These are phyloP conservation scores for Phytophthora cryptogea DNA, from an alignment of 352 stramenopile species.

Conservation along the genomic window DNA sequence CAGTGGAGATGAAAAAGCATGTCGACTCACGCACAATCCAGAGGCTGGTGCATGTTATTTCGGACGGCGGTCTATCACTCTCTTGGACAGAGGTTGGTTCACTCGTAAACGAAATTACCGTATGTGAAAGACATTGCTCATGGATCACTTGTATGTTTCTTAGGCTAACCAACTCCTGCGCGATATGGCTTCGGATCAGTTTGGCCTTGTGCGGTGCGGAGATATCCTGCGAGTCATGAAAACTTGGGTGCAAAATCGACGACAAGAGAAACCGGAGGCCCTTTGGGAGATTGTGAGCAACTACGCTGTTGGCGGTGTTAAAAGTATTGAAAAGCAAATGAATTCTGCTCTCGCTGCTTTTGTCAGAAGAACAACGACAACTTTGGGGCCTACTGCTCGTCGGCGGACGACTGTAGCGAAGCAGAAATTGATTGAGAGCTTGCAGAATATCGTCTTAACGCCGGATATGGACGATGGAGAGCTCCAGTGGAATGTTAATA, in stretches of 20 bases:
- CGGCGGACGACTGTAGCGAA: slow-evolving; percentile 17
- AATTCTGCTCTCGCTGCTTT: slow-evolving; percentile 11
- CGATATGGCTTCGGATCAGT: slow-evolving; percentile 42
- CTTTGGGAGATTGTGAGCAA: slow-evolving; percentile 45
- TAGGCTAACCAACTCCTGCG: slow-evolving; percentile 42
- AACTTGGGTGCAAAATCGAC: slow-evolving; percentile 35
- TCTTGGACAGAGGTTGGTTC: slow-evolving; percentile 35
- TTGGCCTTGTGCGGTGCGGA: slow-evolving; percentile 51
- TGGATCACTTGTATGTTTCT: not conserved
- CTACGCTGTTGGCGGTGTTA: slow-evolving; percentile 19
- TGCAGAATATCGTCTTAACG: slow-evolving; percentile 4
- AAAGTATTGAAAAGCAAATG: slow-evolving; percentile 25
- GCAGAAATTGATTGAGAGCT: slow-evolving; percentile 10
- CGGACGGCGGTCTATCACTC: slow-evolving; percentile 42
- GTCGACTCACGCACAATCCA: slow-evolving; percentile 47
- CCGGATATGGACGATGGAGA: slow-evolving; percentile 38
- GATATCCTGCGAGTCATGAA: slow-evolving; percentile 59
- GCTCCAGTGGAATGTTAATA: slow-evolving; percentile 40
- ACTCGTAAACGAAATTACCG: not conserved
- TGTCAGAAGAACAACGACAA: slow-evolving; percentile 12
- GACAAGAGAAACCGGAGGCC: slow-evolving; percentile 31
- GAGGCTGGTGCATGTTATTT: slow-evolving; percentile 44
- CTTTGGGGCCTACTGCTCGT: slow-evolving; percentile 2
- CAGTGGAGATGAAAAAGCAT: slow-evolving; percentile 38
- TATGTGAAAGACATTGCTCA: not conserved